phyloP scores from a whole-genome alignment of 768 basidiomycete species.

The Pisolithus marmoratus region DNA sequence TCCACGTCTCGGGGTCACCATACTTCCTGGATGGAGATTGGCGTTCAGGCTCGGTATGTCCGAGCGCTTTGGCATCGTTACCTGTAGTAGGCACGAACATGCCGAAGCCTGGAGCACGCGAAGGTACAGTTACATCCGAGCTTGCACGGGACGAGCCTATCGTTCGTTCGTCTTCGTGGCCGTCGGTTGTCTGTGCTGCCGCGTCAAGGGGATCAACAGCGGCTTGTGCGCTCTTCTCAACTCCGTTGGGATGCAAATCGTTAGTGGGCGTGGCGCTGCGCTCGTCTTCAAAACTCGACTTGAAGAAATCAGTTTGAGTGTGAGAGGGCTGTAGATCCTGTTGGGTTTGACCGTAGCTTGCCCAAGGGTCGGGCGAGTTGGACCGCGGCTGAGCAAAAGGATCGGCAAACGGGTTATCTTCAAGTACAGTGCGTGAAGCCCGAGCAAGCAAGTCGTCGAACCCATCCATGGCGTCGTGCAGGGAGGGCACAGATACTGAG shows the following conservation, averaged over 20 bases:
- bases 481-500: not conserved
- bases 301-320: slow-evolving; percentile 23
- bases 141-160: slow-evolving; percentile 9
- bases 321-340: slow-evolving; percentile 14
- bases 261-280: slow-evolving; percentile 16
- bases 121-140: slow-evolving; percentile 8
- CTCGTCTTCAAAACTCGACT: slow-evolving; percentile 23
- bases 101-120: slow-evolving; percentile 46
- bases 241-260: slow-evolving; percentile 35
- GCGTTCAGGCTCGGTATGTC: slow-evolving; percentile 3
- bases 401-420: slow-evolving; percentile 72
- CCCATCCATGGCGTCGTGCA: slow-evolving; percentile 48
- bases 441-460: slow-evolving; percentile 68
- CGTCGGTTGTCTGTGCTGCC: slow-evolving; percentile 26
- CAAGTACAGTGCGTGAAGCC: slow-evolving; percentile 54
- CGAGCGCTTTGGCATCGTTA: slow-evolving; percentile 17
- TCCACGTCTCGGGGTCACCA: slow-evolving; percentile 9
- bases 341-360: slow-evolving; percentile 44
- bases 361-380: slow-evolving; percentile 72
- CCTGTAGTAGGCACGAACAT: slow-evolving; percentile 23
- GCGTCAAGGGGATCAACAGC: slow-evolving; percentile 40
- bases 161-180: slow-evolving; percentile 25
- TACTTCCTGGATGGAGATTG: not conserved
- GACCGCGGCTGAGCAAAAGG: slow-evolving; percentile 61
- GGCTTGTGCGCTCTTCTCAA: slow-evolving; percentile 14